Percentiles rank a stretch among this genome's conserved stretches.
Conservation (phyloP, 2,329 filamentous ascomycete genomes). For the Elsinoe arachidis region DNA sequence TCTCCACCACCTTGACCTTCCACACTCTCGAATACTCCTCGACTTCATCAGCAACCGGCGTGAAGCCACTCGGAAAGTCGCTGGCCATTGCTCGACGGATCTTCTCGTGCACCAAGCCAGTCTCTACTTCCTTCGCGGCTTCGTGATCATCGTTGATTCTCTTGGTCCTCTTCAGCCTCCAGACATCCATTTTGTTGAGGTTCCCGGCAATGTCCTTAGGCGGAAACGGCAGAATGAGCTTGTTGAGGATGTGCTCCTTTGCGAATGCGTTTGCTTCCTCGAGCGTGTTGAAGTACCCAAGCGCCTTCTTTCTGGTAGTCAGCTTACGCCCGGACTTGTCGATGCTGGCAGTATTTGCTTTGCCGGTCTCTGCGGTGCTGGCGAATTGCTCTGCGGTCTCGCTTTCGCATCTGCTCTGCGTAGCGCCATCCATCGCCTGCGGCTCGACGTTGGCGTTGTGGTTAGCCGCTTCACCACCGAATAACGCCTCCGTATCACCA, state of each 20-base stretch:
- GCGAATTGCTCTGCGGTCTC: neutral
- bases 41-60: neutral
- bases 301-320: neutral
- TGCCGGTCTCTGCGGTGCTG: neutral
- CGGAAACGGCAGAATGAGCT: neutral
- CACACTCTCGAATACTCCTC: neutral
- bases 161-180: neutral
- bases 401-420: neutral
- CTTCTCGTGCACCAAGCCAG: neutral
- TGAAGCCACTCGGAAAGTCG: neutral
- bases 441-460: neutral
- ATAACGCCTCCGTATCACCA: neutral
- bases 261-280: constrained; percentile 6
- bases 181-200: neutral
- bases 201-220: neutral
- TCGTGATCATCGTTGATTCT: neutral
- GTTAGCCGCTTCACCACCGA: neutral
- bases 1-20: constrained; percentile 5
- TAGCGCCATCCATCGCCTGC: neutral
- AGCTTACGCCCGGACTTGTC: neutral
- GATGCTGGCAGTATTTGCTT: neutral
- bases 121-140: neutral
- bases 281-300: neutral
- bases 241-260: neutral
- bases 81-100: neutral